Evolutionary conservation across 768 basidiomycete species (phyloP).

Genomic region (Panaeolus papilionaceus): DNA sequence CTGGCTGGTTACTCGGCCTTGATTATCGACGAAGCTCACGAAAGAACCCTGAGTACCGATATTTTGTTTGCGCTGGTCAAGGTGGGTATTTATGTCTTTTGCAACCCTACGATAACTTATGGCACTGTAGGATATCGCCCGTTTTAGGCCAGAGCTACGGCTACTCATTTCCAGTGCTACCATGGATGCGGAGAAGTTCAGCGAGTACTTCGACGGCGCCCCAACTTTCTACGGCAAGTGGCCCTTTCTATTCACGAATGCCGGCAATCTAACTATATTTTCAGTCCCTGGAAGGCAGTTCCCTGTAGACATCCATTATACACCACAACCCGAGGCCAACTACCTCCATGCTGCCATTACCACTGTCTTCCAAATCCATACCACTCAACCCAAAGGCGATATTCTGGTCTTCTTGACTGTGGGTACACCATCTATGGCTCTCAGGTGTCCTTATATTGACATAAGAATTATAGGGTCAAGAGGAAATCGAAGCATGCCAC

Average conservation of each 20-base stretch:
- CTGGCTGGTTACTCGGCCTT: constrained; percentile 93
- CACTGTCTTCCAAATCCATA: constrained; percentile 98
- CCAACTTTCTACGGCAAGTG: constrained; percentile 89
- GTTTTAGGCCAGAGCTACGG: constrained; percentile 93
- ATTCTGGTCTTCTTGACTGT: constrained; percentile 97
- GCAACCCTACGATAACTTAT: constrained; percentile 20
- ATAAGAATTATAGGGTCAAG: constrained; percentile 77
- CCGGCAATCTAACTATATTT: constrained; percentile 14
- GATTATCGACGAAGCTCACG: constrained; percentile 99
- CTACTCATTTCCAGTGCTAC: constrained; percentile 96
- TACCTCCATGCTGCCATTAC: constrained; percentile 99
- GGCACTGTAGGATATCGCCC: constrained; percentile 82
- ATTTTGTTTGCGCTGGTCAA: constrained; percentile 98
- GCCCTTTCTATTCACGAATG: neutral
- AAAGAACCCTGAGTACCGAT: constrained; percentile 96
- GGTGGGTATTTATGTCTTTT: constrained; percentile 58
- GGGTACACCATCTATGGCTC: constrained; percentile 31
- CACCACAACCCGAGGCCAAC: constrained; percentile 98
- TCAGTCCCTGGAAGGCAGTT: constrained; percentile 95
- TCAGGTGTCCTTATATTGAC: constrained; percentile 14
- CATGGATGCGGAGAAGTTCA: constrained; percentile 97
- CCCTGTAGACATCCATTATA: constrained; percentile 98
- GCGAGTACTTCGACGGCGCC: constrained; percentile 95
- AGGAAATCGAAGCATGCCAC: constrained; percentile 97
- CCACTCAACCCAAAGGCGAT: constrained; percentile 97